Conservation (phyloP, 2,329 filamentous ascomycete genomes). For the Microdochium paspali region DNA sequence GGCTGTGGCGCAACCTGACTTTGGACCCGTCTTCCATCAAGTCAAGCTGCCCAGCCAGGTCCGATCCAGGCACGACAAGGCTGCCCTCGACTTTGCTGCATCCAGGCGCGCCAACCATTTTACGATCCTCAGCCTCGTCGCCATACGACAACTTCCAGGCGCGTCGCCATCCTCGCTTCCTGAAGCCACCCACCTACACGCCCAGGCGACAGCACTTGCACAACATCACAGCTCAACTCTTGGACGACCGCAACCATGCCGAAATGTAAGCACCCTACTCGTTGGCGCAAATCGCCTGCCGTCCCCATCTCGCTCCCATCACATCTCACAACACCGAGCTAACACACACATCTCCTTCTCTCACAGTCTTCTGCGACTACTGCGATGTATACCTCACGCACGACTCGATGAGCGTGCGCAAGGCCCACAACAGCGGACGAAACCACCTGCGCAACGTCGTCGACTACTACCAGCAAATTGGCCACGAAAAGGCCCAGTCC, state of each 20-base stretch:
- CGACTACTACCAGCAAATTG: slow-evolving; percentile 98
- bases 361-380: slow-evolving; percentile 82
- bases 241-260: slow-evolving; percentile 53
- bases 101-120: neutral
- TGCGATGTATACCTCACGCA: slow-evolving; percentile 99
- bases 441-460: slow-evolving; percentile 97
- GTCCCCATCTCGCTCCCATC: neutral
- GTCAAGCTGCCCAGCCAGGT: neutral
- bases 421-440: slow-evolving; percentile 92
- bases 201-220: neutral
- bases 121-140: neutral
- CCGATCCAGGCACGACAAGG: neutral
- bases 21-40: neutral
- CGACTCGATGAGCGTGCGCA: slow-evolving; percentile 99
- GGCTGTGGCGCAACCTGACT: neutral
- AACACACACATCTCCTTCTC: slow-evolving; percentile 5
- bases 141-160: neutral
- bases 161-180: neutral
- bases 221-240: neutral
- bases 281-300: slow-evolving; percentile 17
- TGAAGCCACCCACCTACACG: neutral
- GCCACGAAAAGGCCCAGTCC: slow-evolving; percentile 94
- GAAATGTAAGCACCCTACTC: slow-evolving; percentile 59
- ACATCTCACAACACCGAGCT: slow-evolving; percentile 11
- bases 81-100: neutral